Conservation (phyloP, 345 rosid genomes). For the Salix caprea region DNA sequence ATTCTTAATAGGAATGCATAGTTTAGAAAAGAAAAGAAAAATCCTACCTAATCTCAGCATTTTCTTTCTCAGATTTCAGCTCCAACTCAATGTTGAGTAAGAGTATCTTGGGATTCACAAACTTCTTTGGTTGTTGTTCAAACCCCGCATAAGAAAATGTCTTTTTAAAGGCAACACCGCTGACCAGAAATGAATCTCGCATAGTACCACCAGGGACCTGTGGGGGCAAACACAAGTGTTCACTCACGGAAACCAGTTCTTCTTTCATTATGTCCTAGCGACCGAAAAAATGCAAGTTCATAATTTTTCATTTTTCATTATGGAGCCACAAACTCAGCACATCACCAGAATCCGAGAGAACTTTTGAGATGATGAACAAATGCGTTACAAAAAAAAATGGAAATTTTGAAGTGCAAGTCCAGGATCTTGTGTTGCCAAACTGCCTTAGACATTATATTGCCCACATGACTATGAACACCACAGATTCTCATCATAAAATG, state of each 20-base stretch:
- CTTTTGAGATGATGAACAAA: background rate
- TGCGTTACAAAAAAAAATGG: too few species aligned
- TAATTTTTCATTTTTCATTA: too few species aligned
- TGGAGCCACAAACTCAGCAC: background rate
- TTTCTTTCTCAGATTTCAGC: constrained; percentile 98
- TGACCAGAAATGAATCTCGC: constrained; percentile 93
- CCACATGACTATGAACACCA: background rate
- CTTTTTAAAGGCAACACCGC: constrained; percentile 98
- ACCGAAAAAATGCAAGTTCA: background rate
- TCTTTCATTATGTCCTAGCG: background rate
- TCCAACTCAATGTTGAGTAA: constrained; percentile 87
- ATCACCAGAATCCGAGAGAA: background rate
- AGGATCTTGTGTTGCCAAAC: background rate
- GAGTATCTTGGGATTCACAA: constrained; percentile 74
- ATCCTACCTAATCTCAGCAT: constrained; percentile 88
- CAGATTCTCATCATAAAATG: background rate
- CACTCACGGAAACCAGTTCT: constrained; percentile 4
- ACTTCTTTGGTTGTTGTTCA: constrained; percentile 98
- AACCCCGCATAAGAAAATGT: constrained; percentile 99
- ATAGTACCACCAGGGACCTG: constrained; percentile 98
- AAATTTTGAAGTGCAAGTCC: background rate
- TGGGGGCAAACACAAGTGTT: background rate
- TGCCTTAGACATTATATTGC: background rate
- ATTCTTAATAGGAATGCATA: background rate
- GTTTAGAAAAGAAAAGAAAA: background rate